phyloP scores from a whole-genome alignment of 2,329 filamentous ascomycete species.

The Teratosphaeria nubilosa region DNA sequence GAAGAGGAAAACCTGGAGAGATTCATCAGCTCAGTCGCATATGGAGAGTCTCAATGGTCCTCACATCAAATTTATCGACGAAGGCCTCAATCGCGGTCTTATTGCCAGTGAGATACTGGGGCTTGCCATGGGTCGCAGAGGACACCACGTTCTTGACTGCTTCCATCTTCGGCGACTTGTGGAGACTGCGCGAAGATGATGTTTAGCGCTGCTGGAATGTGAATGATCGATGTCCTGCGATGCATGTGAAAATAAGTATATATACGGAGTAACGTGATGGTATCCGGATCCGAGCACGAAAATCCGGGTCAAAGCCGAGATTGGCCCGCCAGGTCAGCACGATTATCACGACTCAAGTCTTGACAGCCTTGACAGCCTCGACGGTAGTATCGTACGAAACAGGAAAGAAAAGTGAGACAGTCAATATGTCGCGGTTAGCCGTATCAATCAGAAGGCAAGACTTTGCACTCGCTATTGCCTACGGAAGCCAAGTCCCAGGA shows the following conservation, averaged over 20 bases:
- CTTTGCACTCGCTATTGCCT: too few relatives aligned
- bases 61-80: slow-evolving; percentile 75
- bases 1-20: slow-evolving; percentile 72
- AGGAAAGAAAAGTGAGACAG: too few relatives aligned
- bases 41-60: slow-evolving; percentile 27
- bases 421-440: too few relatives aligned
- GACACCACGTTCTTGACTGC: slow-evolving; percentile 2
- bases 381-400: too few relatives aligned
- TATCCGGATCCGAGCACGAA: too few relatives aligned
- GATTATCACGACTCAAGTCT: too few relatives aligned
- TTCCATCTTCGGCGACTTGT: slow-evolving; percentile 1
- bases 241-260: not conserved
- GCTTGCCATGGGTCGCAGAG: not conserved
- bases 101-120: slow-evolving; percentile 64
- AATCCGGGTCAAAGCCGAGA: too few relatives aligned
- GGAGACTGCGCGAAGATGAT: not conserved
- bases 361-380: too few relatives aligned
- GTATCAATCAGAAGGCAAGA: too few relatives aligned
- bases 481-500: too few relatives aligned
- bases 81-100: slow-evolving; percentile 68
- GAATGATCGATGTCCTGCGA: not conserved
- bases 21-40: slow-evolving; percentile 10
- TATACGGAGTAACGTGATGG: too few relatives aligned
- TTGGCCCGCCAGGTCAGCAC: too few relatives aligned
- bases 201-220: not conserved